Percentiles rank a stretch among this genome's conserved stretches.
Conservation (phyloP, 202 grass and related monocot genomes). For the Miscanthus sacchariflorus region DNA sequence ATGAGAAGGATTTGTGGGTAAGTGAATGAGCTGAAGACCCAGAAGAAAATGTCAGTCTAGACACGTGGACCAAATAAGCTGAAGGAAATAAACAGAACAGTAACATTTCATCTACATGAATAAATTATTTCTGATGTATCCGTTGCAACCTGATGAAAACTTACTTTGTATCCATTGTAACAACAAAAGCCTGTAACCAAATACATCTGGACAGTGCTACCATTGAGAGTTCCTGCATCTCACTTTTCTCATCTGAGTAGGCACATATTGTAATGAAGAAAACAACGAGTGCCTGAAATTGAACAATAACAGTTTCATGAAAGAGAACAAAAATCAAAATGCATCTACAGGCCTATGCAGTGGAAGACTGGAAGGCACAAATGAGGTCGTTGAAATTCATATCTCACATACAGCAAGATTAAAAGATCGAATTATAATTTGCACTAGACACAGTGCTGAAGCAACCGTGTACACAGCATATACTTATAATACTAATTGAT, state of each 20-base stretch:
- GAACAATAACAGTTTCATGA: neutral
- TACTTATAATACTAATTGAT: neutral
- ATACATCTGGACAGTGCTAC: slow-evolving; percentile 91
- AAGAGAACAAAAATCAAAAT: slow-evolving; percentile 27
- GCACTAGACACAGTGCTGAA: neutral
- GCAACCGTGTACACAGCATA: neutral
- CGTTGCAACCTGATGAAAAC: slow-evolving; percentile 19
- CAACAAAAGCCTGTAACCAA: slow-evolving; percentile 95
- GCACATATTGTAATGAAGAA: slow-evolving; percentile 67
- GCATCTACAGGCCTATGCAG: neutral
- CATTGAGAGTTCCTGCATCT: slow-evolving; percentile 88
- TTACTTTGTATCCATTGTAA: slow-evolving; percentile 87
- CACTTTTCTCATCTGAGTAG: slow-evolving; percentile 81
- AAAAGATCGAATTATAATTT: neutral
- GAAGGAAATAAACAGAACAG: neutral
- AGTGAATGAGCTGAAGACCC: slow-evolving; percentile 77
- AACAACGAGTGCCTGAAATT: slow-evolving; percentile 74
- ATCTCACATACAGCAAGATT: slow-evolving; percentile 14
- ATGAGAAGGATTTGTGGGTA: slow-evolving; percentile 69
- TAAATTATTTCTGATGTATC: neutral
- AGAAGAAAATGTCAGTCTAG: slow-evolving; percentile 31
- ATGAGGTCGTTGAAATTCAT: slow-evolving; percentile 15
- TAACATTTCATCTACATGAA: neutral
- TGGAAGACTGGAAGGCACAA: neutral
- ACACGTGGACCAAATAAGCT: neutral